A percentile compares a stretch with the other conserved stretches of the same genome.
These are phyloP conservation scores for Cyathus striatus DNA, from an alignment of 768 basidiomycete genomes.

Conservation along the genomic window DNA sequence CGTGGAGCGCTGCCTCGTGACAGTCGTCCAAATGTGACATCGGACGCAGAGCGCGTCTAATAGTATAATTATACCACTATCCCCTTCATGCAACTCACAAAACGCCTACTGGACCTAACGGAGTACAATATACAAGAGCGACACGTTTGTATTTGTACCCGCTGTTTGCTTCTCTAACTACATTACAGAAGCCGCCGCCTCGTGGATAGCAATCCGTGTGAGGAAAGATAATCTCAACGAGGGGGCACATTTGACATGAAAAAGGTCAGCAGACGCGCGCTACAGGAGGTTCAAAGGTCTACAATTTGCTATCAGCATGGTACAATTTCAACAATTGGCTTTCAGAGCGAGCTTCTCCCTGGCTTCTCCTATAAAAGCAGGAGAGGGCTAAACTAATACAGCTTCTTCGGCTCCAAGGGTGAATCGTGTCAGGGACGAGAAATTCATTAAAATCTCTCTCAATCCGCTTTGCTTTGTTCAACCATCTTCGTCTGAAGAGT, in stretches of 20 bases:
- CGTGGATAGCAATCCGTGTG: neutral
- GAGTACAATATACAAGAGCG: no score
- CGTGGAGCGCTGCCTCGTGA: no score
- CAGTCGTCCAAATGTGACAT: no score
- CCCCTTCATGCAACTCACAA: no score
- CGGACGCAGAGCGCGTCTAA: no score
- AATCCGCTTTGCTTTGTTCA: neutral
- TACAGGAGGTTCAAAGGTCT: neutral
- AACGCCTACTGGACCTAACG: no score
- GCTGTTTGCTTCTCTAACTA: no score
- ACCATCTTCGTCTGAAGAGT: neutral
- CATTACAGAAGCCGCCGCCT: neutral
- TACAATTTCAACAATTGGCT: neutral
- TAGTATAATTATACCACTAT: no score
- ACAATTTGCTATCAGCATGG: neutral
- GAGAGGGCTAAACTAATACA: neutral
- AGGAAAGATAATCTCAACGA: neutral
- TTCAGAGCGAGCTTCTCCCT: neutral
- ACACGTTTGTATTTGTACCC: no score
- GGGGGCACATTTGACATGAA: no score
- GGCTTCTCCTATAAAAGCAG: neutral
- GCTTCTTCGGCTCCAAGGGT: neutral
- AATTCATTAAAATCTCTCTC: neutral
- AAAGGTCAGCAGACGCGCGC: neutral
- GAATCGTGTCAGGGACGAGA: neutral